Evolutionary conservation across 257 asterid species (phyloP), one percentile per base, ranked within the genome.

Genomic region (Datura wrightii): DNA sequence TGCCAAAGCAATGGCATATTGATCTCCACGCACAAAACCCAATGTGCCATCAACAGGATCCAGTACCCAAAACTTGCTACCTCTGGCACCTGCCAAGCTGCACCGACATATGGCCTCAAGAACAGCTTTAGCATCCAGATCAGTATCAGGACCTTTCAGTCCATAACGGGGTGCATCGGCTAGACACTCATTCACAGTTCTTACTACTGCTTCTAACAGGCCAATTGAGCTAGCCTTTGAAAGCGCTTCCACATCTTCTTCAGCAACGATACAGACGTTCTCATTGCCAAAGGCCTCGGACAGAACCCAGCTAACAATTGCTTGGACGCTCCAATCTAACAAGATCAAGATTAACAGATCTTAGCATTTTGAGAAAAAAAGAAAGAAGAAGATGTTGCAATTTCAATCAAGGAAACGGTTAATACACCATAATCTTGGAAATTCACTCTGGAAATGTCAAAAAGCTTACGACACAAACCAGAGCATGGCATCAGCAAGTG

Each of bases 251-350:
- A 91, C 92, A 37, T 93, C 97, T 90, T 93, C 98, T 89, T 95
- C 97, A 14, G 98, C 94, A 63, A 95, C 92, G 72, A 95, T 90
- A 53, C 90, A 87, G 56, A 95, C 89, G 16, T 90, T 91, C 79
- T 89, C 87, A 71, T 83, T 83, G 70, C 96, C 95, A 82, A 92
- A 92, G 56, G 90, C 88, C 85, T 92, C 86, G 0, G 93, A 90
- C 4, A 95, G 91, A 10, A 93, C 86, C 94, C 95, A 93, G 89
- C 98, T 92, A 69, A 95, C 92, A 54, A 87, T 90, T 89, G 97
- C 97, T 92, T 95, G 97, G 79, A 95, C 98, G 55, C 98, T 93
- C 97, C 98, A 95, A 93, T 95, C 97, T 95, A 92, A 84, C 84
- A 89, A 84, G 80, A 84, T 84, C 85, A 84, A 91, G 85, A 86